Conservation (phyloP, 805 yeast species). For the Kazachstania taianensis region DNA sequence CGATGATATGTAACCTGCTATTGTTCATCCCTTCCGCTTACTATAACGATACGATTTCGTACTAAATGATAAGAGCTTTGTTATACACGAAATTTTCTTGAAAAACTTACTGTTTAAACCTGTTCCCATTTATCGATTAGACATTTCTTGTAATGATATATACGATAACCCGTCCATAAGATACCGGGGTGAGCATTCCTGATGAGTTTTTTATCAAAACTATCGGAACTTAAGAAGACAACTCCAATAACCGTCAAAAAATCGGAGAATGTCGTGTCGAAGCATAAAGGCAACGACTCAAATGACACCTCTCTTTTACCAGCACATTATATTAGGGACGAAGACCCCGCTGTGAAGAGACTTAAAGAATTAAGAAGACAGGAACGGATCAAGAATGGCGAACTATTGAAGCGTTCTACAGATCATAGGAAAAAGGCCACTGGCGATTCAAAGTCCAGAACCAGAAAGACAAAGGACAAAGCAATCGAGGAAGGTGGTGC, state of each 20-base stretch:
- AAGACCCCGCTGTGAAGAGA: slow-evolving; percentile 64
- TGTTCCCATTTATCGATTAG: too few relatives aligned
- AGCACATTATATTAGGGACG: slow-evolving; percentile 24
- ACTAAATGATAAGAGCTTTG: not conserved
- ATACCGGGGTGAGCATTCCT: too few relatives aligned
- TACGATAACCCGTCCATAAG: too few relatives aligned
- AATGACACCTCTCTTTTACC: slow-evolving; percentile 21
- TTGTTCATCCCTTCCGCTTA: too few relatives aligned
- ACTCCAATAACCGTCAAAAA: slow-evolving; percentile 3
- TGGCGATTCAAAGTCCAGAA: not conserved
- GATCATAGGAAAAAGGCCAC: not conserved
- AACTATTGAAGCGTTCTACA: slow-evolving; percentile 7
- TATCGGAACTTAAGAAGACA: slow-evolving; percentile 21
- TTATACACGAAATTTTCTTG: too few relatives aligned
- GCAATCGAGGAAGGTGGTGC: slow-evolving; percentile 9
- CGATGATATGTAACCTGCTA: too few relatives aligned
- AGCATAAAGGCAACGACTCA: too few relatives aligned
- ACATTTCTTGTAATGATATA: too few relatives aligned
- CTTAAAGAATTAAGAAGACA: slow-evolving; percentile 55
- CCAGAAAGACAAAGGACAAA: slow-evolving; percentile 8
- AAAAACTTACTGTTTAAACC: too few relatives aligned
- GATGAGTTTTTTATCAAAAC: slow-evolving; percentile 28
- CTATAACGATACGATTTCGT: slow-evolving; percentile 6
- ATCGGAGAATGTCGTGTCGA: too few relatives aligned
- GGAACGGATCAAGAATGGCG: slow-evolving; percentile 37